Base-by-base conservation (phyloP, 202 grass and related monocot species). In the Brachypodium distachyon region DNA sequence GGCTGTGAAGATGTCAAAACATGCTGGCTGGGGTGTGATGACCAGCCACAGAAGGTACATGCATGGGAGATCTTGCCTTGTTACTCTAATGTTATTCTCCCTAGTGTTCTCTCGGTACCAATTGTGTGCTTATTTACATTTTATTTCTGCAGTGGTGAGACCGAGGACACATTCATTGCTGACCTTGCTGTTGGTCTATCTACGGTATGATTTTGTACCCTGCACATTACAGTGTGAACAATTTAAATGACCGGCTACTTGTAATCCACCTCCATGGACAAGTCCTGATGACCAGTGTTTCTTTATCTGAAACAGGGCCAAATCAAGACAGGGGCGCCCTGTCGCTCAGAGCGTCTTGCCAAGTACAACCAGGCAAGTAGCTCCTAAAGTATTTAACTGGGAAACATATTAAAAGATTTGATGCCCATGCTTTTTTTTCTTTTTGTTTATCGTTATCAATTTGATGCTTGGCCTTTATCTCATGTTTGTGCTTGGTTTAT, bases 111-210 rank as follows among this genome's bases (percentile, higher is more conserved):
- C 17, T 65, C 9, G 12, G 11, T 74, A 60, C 18, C 9, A 58
- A 57, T n/a, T 46, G 29, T 79, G 6, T 56, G 77, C 32, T 59
- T 61, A 57, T 43, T 60, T 82, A 18, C 31, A 23, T 21, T 77
- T 36, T 23, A 7, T 85, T 51, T 8, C 67, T 83, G n/a, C 61
- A 92, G 93, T 62, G 93, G 93, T 85, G 93, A 96, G 68, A 96
- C 93, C 1, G 93, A 96, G 74, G 93, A 96, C 29, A 96, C 89
- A 14, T 96, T 96, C 74, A 96, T 96, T 78, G 93, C 93, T 76
- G 93, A 96, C 81, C 71, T 96, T 68, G 84, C 92, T 4, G 92
- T 96, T 48, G 92, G 92, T 13, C 43, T 96, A 77, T 9, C 92
- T 50, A 96, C 92, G 55, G 92, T 96, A 89, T 76, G 80, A 57